A percentile compares a stretch with the other conserved stretches of the same genome.
phyloP scores from a whole-genome alignment of 2,329 filamentous ascomycete genomes.

The Botrytis deweyae region DNA sequence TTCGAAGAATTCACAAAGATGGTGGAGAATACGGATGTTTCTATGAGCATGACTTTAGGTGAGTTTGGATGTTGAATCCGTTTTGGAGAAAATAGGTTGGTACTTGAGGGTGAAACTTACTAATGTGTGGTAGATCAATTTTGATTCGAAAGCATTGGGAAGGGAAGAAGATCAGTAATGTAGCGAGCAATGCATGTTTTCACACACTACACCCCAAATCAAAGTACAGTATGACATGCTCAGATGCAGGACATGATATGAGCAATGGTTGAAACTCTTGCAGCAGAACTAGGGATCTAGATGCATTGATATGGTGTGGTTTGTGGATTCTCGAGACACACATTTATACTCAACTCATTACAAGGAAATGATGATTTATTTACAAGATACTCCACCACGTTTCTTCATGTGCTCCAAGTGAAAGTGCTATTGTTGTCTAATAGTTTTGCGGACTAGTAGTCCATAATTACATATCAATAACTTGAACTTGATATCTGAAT shows the following conservation, averaged over 20 bases:
- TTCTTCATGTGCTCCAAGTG: neutral
- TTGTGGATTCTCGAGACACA: neutral
- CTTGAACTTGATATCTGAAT: neutral
- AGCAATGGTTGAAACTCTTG: neutral
- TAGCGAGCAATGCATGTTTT: neutral
- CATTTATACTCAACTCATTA: neutral
- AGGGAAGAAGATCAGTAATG: neutral
- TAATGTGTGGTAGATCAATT: slow-evolving; percentile 33
- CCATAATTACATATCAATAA: neutral
- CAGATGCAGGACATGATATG: neutral
- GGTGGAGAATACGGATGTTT: slow-evolving; percentile 89
- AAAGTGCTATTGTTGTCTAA: neutral
- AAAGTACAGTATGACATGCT: neutral
- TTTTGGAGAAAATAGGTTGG: neutral
- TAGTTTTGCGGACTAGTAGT: neutral
- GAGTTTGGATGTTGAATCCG: slow-evolving; percentile 38
- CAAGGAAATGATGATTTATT: neutral
- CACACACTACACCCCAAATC: neutral
- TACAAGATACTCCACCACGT: neutral
- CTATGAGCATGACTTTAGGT: slow-evolving; percentile 74
- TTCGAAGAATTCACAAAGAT: slow-evolving; percentile 99
- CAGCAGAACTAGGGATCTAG: neutral
- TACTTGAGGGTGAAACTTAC: slow-evolving; percentile 8
- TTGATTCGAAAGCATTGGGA: slow-evolving; percentile 21
- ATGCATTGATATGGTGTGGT: neutral